phyloP scores from a whole-genome alignment of 768 basidiomycete genomes.

The Suillus brevipes region DNA sequence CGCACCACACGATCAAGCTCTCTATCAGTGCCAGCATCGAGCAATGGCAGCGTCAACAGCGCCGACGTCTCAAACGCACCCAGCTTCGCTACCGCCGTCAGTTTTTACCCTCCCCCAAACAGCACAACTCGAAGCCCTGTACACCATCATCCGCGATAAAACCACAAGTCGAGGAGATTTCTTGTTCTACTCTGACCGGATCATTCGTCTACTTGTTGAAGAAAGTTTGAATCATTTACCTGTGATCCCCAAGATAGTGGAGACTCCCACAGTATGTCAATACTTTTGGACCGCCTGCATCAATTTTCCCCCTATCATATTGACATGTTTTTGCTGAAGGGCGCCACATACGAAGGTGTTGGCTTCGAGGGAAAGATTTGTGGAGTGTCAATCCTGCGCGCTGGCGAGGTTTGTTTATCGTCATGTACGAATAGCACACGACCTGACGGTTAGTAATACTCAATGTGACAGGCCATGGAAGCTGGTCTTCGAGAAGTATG shows the following conservation, averaged over 20 bases:
- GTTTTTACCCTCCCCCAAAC: conserved; percentile 91
- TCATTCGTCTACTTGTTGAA: conserved; percentile 81
- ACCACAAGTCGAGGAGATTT: conserved; percentile 91
- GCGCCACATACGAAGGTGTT: conserved; percentile 84
- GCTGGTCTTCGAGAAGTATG: conserved; percentile 95
- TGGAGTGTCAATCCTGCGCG: conserved; percentile 91
- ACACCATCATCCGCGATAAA: conserved; percentile 92
- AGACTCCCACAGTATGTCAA: conserved; percentile 75
- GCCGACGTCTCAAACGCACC: conserved; percentile 36
- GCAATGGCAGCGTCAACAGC: conserved; percentile 17
- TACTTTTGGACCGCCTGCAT: conserved; percentile 3
- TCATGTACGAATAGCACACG: not conserved
- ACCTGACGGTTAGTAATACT: not conserved
- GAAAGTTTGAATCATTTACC: conserved; percentile 88
- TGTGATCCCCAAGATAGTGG: conserved; percentile 71
- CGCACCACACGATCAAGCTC: not conserved
- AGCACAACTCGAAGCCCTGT: conserved; percentile 90
- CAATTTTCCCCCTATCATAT: not conserved
- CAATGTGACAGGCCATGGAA: conserved; percentile 81
- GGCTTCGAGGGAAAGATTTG: conserved; percentile 97
- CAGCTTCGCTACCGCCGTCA: conserved; percentile 61
- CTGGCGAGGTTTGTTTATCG: conserved; percentile 71
- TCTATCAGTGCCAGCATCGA: conserved; percentile 9
- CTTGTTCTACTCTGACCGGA: conserved; percentile 91
- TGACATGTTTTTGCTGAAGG: conserved; percentile 41